Evolutionary conservation across 345 rosid genomes (phyloP).

Genomic region (Adansonia digitata): DNA sequence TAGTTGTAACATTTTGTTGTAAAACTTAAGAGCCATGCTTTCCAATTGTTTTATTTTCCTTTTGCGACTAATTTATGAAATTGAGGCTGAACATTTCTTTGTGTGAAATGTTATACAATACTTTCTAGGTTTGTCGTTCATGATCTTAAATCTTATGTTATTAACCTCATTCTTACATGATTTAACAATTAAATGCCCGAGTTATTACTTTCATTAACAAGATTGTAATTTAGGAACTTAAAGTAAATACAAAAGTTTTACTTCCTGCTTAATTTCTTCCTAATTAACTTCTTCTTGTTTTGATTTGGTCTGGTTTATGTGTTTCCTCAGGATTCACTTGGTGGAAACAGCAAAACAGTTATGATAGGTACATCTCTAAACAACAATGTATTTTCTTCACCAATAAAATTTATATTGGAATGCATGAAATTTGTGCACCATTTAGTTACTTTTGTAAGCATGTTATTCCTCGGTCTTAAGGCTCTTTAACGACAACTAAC

Average conservation of each 20-base stretch:
- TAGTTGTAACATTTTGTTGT: not conserved
- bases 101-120: not conserved
- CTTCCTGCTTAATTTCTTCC: conserved; percentile 2
- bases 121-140: conserved; percentile 2
- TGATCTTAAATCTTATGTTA: conserved; percentile 1
- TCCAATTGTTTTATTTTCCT: not conserved
- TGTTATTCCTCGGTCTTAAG: not conserved
- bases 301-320: conserved; percentile 12
- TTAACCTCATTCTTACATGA: not conserved
- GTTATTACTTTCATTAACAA: not conserved
- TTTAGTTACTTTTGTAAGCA: not conserved
- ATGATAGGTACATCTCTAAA: conserved; percentile 59
- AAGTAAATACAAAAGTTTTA: not conserved
- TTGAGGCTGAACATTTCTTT: not conserved
- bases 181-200: not conserved
- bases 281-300: conserved; percentile 6
- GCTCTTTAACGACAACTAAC: not conserved
- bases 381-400: not conserved
- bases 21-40: not conserved
- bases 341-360: conserved; percentile 80
- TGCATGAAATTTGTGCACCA: not conserved
- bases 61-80: not conserved
- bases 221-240: conserved; percentile 5
- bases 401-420: not conserved
- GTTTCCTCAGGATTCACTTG: conserved; percentile 67